Conservation (phyloP, 2,329 filamentous ascomycete genomes). For the Fusarium irregulare region DNA sequence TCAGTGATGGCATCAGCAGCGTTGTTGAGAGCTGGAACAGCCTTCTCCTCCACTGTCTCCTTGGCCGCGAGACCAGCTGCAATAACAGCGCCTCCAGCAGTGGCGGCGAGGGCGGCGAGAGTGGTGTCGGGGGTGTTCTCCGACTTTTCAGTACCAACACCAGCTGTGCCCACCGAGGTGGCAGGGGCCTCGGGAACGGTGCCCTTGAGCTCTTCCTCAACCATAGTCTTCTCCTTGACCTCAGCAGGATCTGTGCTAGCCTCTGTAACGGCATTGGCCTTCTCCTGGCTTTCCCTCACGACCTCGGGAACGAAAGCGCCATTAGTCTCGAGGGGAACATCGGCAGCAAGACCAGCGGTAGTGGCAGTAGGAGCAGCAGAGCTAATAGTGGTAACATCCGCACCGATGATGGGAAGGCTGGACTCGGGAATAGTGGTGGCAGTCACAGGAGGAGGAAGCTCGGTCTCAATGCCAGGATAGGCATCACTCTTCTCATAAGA, state of each 20-base stretch:
- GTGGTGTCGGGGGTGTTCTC: constrained; percentile 56
- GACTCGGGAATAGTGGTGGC: constrained; percentile 83
- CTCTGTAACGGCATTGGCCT: constrained; percentile 73
- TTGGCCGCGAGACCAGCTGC: constrained; percentile 50
- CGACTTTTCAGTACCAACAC: constrained; percentile 64
- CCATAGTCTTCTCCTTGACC: constrained; percentile 75
- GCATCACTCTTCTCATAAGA: constrained; percentile 87
- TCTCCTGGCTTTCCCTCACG: constrained; percentile 78
- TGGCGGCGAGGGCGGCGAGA: constrained; percentile 54
- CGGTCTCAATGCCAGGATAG: constrained; percentile 62
- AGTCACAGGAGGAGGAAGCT: constrained; percentile 67
- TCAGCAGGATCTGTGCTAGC: constrained; percentile 73
- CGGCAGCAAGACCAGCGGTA: constrained; percentile 75
- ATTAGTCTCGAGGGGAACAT: constrained; percentile 72
- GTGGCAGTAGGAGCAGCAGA: constrained; percentile 68
- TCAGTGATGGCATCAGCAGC: constrained; percentile 53
- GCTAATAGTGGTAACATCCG: constrained; percentile 61
- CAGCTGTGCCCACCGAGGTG: constrained; percentile 67
- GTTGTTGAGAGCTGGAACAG: constrained; percentile 52
- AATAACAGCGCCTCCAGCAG: constrained; percentile 49
- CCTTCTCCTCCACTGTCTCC: constrained; percentile 52
- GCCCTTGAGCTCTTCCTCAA: constrained; percentile 76
- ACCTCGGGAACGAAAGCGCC: constrained; percentile 56
- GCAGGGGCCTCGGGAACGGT: constrained; percentile 71
- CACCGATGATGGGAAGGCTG: constrained; percentile 72